A percentile compares a stretch with the other conserved stretches of the same genome.
phyloP scores from a whole-genome alignment of 768 basidiomycete genomes.

The Mycena floridula region DNA sequence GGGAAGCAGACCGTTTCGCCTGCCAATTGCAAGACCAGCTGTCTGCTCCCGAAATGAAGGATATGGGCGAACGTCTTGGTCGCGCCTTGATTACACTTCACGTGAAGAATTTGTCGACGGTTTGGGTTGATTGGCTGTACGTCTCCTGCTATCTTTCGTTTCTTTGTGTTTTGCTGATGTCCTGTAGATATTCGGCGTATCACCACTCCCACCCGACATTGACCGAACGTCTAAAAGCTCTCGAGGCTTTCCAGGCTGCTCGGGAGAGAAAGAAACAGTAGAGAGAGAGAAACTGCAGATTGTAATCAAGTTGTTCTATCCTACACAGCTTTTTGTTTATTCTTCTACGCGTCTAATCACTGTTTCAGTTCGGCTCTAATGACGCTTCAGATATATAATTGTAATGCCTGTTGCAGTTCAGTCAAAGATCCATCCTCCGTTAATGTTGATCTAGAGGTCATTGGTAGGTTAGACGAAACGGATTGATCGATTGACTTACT shows the following conservation, averaged over 20 bases:
- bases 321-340: too few relatives aligned
- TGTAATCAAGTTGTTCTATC: too few relatives aligned
- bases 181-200: slow-evolving; percentile 79
- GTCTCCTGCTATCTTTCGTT: slow-evolving; percentile 20
- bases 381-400: too few relatives aligned
- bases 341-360: too few relatives aligned
- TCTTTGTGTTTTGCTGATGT: slow-evolving; percentile 2
- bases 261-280: slow-evolving; percentile 19
- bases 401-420: too few relatives aligned
- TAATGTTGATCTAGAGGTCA: not conserved
- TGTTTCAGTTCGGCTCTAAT: too few relatives aligned
- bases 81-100: slow-evolving; percentile 81
- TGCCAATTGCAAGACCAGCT: slow-evolving; percentile 59
- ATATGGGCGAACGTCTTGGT: slow-evolving; percentile 83
- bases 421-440: not conserved
- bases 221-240: slow-evolving; percentile 78
- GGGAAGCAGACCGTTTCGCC: slow-evolving; percentile 87
- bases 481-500: not conserved
- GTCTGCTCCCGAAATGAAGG: slow-evolving; percentile 53
- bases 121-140: slow-evolving; percentile 91
- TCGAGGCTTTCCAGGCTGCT: slow-evolving; percentile 60
- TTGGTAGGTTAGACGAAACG: not conserved
- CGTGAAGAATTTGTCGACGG: slow-evolving; percentile 87
- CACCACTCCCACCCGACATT: slow-evolving; percentile 96
- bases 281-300: too few relatives aligned